Conservation (phyloP, 306 rosid genomes). For the Comarum palustre region DNA sequence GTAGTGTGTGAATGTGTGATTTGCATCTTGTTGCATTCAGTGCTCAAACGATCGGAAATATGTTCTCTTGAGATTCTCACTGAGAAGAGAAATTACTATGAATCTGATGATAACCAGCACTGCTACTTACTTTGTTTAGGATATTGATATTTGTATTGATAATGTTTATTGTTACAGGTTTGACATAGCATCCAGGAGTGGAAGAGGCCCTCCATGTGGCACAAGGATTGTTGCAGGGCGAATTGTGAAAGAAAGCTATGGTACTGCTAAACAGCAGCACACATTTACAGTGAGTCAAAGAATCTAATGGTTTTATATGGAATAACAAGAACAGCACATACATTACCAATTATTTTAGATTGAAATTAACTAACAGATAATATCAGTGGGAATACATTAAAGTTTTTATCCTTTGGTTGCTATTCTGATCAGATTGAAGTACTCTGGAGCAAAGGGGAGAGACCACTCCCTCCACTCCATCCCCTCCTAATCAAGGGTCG, state of each 20-base stretch:
- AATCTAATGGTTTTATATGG: background rate
- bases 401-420: constrained; percentile 13
- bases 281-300: constrained; percentile 72
- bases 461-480: constrained; percentile 72
- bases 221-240: constrained; percentile 78
- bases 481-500: constrained; percentile 87
- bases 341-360: background rate
- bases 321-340: background rate
- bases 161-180: constrained; percentile 44
- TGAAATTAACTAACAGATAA: background rate
- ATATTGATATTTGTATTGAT: constrained; percentile 1
- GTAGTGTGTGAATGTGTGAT: background rate
- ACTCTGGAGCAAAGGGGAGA: constrained; percentile 93
- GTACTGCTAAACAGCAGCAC: constrained; percentile 85
- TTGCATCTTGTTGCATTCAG: too few species aligned
- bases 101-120: background rate
- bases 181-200: constrained; percentile 68
- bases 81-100: background rate
- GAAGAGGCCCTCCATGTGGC: constrained; percentile 69
- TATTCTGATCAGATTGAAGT: constrained; percentile 66
- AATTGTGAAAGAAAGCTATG: constrained; percentile 87
- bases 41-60: background rate
- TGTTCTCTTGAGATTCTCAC: background rate
- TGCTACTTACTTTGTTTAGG: background rate
- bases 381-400: background rate